Evolutionary conservation across 768 basidiomycete genomes (phyloP).

Genomic region (Tremella fuciformis): DNA sequence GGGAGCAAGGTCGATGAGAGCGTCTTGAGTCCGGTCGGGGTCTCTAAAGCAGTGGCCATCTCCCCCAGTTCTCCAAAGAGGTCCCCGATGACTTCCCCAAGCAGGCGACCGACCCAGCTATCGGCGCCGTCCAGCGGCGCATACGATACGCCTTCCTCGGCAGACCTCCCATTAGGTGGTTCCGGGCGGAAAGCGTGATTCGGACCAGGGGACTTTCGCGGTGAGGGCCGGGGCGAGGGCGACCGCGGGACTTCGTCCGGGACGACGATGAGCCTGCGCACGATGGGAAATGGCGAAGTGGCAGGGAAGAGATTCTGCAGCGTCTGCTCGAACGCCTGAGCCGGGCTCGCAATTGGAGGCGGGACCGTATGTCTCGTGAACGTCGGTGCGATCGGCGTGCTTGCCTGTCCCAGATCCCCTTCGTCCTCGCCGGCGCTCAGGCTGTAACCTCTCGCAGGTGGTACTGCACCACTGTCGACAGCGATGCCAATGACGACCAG

Average conservation of each 20-base stretch:
- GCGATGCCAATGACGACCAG: constrained; percentile 80
- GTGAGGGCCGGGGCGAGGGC: constrained; percentile 50
- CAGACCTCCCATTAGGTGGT: constrained; percentile 41
- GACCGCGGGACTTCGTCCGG: constrained; percentile 21
- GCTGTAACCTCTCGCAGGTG: constrained; percentile 47
- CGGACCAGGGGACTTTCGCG: constrained; percentile 26
- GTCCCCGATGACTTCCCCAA: constrained; percentile 84
- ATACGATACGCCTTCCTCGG: constrained; percentile 61
- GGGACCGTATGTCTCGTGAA: constrained; percentile 13
- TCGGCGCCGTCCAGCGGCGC: constrained; percentile 67
- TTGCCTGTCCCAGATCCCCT: constrained; percentile 24
- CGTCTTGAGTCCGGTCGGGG: constrained; percentile 78
- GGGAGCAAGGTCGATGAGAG: constrained; percentile 55
- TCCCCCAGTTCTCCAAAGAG: constrained; percentile 80
- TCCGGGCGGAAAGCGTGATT: constrained; percentile 1
- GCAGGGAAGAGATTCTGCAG: constrained; percentile 67
- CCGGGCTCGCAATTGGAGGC: constrained; percentile 49
- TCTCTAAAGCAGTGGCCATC: constrained; percentile 73
- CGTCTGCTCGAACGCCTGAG: constrained; percentile 65
- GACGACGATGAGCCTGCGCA: constrained; percentile 54
- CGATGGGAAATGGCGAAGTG: constrained; percentile 69
- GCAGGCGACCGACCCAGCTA: constrained; percentile 77
- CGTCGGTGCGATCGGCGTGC: constrained; percentile 25
- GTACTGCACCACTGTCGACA: constrained; percentile 60
- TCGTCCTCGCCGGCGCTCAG: constrained; percentile 19